These are phyloP conservation scores for Daldinia bambusicola DNA, from an alignment of 495 filamentous ascomycete genomes.

Conservation along the genomic window DNA sequence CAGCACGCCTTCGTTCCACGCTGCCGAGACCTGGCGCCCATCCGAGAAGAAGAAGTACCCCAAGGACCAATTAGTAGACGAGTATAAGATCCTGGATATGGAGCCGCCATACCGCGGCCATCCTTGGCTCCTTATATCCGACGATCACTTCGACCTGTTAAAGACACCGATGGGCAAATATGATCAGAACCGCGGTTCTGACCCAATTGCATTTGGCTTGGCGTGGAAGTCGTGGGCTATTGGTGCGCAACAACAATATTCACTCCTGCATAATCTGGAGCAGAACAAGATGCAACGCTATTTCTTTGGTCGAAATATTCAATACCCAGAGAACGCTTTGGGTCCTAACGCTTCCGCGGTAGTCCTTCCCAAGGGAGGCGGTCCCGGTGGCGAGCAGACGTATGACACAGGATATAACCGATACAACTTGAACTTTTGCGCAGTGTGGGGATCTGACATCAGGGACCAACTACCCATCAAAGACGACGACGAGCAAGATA, in stretches of 20 bases:
- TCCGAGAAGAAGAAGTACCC: conserved; percentile 43
- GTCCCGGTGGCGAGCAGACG: conserved; percentile 50
- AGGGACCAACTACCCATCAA: conserved; percentile 47
- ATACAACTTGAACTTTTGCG: conserved; percentile 60
- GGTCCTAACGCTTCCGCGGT: conserved; percentile 35
- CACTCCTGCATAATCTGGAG: conserved; percentile 64
- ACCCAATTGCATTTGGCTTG: conserved; percentile 47
- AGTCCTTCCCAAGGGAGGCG: conserved; percentile 15
- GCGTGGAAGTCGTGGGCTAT: conserved; percentile 60
- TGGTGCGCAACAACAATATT: conserved; percentile 66
- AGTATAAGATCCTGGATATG: conserved; percentile 44
- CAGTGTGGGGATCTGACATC: conserved; percentile 60
- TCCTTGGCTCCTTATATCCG: conserved; percentile 58
- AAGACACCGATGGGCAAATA: conserved; percentile 55
- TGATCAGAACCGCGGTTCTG: conserved; percentile 43
- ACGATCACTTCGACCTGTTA: conserved; percentile 53
- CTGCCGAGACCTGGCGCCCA: conserved; percentile 41
- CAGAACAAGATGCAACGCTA: conserved; percentile 58
- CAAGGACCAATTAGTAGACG: conserved; percentile 30
- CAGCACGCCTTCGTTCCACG: conserved; percentile 29
- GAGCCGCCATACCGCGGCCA: conserved; percentile 51
- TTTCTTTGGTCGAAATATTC: conserved; percentile 55
- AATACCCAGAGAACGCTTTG: conserved; percentile 36
- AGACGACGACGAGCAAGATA: conserved; percentile 49
- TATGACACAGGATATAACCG: conserved; percentile 60